Evolutionary conservation across 352 stramenopile genomes (phyloP).

Genomic region (Phytophthora uliginosa): DNA sequence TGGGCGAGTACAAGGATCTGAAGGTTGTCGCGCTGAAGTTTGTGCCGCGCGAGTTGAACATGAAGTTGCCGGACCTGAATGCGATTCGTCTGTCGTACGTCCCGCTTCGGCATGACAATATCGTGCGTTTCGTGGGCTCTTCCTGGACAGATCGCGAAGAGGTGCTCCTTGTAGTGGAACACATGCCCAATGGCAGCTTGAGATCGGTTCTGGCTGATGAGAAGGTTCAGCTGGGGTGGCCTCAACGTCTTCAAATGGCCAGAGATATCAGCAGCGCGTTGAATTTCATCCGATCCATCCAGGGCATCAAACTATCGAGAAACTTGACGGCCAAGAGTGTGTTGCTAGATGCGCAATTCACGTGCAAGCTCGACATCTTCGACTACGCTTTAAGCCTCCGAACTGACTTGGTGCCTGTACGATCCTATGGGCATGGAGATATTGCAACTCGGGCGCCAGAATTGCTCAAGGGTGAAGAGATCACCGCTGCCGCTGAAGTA

Average conservation of each 20-base stretch:
- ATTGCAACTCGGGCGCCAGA: slow-evolving; percentile 69
- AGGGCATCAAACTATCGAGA: slow-evolving; percentile 45
- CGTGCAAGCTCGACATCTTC: slow-evolving; percentile 84
- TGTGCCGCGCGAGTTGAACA: slow-evolving; percentile 42
- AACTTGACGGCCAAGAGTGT: slow-evolving; percentile 73
- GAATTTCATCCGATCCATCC: slow-evolving; percentile 58
- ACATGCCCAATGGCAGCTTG: slow-evolving; percentile 80
- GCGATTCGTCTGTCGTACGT: slow-evolving; percentile 60
- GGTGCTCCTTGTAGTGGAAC: slow-evolving; percentile 77
- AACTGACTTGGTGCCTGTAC: slow-evolving; percentile 49
- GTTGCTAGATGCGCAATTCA: slow-evolving; percentile 61
- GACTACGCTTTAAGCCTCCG: slow-evolving; percentile 67
- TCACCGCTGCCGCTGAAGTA: slow-evolving; percentile 67
- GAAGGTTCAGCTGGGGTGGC: slow-evolving; percentile 65
- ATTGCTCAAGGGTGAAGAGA: slow-evolving; percentile 54
- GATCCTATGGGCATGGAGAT: slow-evolving; percentile 65
- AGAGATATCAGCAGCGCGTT: slow-evolving; percentile 60
- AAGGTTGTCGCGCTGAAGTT: slow-evolving; percentile 71
- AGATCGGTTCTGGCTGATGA: slow-evolving; percentile 59
- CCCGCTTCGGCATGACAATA: slow-evolving; percentile 72
- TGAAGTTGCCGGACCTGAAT: slow-evolving; percentile 57
- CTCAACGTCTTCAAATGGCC: slow-evolving; percentile 58
- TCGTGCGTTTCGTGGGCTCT: slow-evolving; percentile 75
- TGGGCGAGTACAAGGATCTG: slow-evolving; percentile 52
- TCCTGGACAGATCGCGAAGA: slow-evolving; percentile 68